A percentile compares a stretch with the other conserved stretches of the same genome.
phyloP scores from a whole-genome alignment of 495 filamentous ascomycete species.

The Penicillium odoratum region DNA sequence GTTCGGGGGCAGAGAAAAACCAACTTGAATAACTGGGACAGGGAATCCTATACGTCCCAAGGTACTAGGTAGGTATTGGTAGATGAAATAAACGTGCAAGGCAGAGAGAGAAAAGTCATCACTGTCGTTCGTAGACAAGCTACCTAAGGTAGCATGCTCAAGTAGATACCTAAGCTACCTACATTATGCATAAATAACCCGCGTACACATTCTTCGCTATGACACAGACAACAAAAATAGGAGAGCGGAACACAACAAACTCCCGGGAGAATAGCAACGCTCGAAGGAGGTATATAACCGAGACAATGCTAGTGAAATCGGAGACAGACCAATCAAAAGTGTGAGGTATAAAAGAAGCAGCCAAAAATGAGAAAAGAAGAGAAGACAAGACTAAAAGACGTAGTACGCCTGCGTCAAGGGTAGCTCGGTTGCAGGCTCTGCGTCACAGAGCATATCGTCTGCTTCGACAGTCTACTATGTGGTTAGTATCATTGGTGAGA shows the following conservation, averaged over 20 bases:
- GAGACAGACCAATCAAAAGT: neutral
- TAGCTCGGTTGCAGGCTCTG: slow-evolving; percentile 69
- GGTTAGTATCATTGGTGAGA: neutral
- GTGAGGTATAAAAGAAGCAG: neutral
- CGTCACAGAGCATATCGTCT: slow-evolving; percentile 72
- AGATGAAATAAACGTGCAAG: neutral
- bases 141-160: slow-evolving; percentile 5
- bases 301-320: slow-evolving; percentile 11
- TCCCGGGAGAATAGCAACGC: slow-evolving; percentile 17
- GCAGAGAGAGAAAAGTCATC: slow-evolving; percentile 9
- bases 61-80: no score
- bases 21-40: no score
- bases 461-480: slow-evolving; percentile 66
- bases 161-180: slow-evolving; percentile 2
- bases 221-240: neutral
- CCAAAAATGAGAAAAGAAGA: slow-evolving; percentile 7
- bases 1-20: no score
- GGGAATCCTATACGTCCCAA: no score
- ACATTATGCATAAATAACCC: slow-evolving; percentile 9
- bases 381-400: slow-evolving; percentile 67
- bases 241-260: slow-evolving; percentile 5
- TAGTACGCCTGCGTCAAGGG: slow-evolving; percentile 83
- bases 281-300: slow-evolving; percentile 24
- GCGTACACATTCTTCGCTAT: slow-evolving; percentile 14
- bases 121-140: slow-evolving; percentile 16